Percentiles rank a stretch among this genome's conserved stretches.
Evolutionary conservation across 345 rosid genomes (phyloP).

Genomic region (Bruguiera parviflora): DNA sequence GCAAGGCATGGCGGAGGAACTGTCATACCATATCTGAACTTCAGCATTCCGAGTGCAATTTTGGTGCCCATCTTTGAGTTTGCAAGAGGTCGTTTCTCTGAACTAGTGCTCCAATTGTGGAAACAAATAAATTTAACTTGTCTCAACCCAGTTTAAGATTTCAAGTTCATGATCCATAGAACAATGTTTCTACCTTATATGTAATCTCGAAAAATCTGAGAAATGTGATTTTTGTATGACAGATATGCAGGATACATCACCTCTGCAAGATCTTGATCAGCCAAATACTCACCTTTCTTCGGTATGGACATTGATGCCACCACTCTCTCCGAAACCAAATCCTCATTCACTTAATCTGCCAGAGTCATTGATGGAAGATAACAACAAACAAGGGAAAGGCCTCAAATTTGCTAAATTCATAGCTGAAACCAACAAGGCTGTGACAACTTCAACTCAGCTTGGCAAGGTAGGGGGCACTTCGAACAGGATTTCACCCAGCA

Average conservation of each 20-base stretch:
- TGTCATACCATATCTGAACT: slow-evolving; percentile 84
- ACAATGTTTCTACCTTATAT: too few relatives aligned
- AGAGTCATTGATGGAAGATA: slow-evolving; percentile 37
- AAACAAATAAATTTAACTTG: slow-evolving; percentile 2
- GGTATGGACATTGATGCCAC: slow-evolving; percentile 83
- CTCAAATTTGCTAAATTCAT: slow-evolving; percentile 83
- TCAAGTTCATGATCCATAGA: not conserved
- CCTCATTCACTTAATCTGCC: slow-evolving; percentile 45
- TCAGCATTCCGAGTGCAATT: slow-evolving; percentile 86
- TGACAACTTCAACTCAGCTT: slow-evolving; percentile 32
- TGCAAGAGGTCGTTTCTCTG: slow-evolving; percentile 54
- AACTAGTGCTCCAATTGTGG: slow-evolving; percentile 11
- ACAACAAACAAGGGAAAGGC: slow-evolving; percentile 52
- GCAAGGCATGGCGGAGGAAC: slow-evolving; percentile 88
- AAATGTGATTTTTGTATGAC: slow-evolving; percentile 13
- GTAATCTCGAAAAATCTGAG: slow-evolving; percentile 1
- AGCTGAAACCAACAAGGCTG: slow-evolving; percentile 44
- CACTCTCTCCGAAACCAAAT: slow-evolving; percentile 50
- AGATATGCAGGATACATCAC: slow-evolving; percentile 51
- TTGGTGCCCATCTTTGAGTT: slow-evolving; percentile 71
- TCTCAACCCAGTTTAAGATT: not conserved
- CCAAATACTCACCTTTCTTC: slow-evolving; percentile 61
- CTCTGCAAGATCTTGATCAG: slow-evolving; percentile 60
- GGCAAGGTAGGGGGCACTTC: slow-evolving; percentile 30
- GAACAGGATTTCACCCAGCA: slow-evolving; percentile 41